These are phyloP conservation scores for Umbelopsis sp. DNA, from an alignment of 192 early-diverging fungal genomes.

Conservation along the genomic window DNA sequence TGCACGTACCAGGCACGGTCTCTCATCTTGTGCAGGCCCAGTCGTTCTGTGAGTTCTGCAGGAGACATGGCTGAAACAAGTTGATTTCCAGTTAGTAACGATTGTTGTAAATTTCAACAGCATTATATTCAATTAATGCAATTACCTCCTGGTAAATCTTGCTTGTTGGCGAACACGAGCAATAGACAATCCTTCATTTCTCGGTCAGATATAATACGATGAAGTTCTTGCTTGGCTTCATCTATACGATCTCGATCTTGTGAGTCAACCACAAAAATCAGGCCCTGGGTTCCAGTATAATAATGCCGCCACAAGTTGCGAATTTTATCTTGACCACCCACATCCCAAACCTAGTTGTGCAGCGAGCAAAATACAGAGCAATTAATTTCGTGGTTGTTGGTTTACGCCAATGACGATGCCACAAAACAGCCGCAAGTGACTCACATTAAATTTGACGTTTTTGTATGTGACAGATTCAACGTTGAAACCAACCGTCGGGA, in stretches of 20 bases:
- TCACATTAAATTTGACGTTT: slow-evolving; percentile 54
- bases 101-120: background rate
- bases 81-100: no score
- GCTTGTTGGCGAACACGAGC: slow-evolving; percentile 69
- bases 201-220: slow-evolving; percentile 78
- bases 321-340: slow-evolving; percentile 93
- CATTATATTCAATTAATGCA: background rate
- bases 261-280: slow-evolving; percentile 89
- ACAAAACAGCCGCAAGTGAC: slow-evolving; percentile 7
- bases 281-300: slow-evolving; percentile 81
- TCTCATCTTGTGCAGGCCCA: slow-evolving; percentile 85
- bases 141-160: slow-evolving; percentile 33
- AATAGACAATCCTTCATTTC: slow-evolving; percentile 86
- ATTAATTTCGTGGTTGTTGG: background rate
- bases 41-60: slow-evolving; percentile 89
- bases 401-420: background rate
- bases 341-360: slow-evolving; percentile 55
- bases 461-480: slow-evolving; percentile 87
- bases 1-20: slow-evolving; percentile 93
- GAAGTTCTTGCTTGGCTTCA: slow-evolving; percentile 83
- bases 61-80: slow-evolving; percentile 69
- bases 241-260: slow-evolving; percentile 86
- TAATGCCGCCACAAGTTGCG: slow-evolving; percentile 87
- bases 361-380: background rate
- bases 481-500: slow-evolving; percentile 96